Percentiles rank a stretch among this genome's conserved stretches.
phyloP scores from a whole-genome alignment of 306 rosid genomes.

The Rubus idaeus region DNA sequence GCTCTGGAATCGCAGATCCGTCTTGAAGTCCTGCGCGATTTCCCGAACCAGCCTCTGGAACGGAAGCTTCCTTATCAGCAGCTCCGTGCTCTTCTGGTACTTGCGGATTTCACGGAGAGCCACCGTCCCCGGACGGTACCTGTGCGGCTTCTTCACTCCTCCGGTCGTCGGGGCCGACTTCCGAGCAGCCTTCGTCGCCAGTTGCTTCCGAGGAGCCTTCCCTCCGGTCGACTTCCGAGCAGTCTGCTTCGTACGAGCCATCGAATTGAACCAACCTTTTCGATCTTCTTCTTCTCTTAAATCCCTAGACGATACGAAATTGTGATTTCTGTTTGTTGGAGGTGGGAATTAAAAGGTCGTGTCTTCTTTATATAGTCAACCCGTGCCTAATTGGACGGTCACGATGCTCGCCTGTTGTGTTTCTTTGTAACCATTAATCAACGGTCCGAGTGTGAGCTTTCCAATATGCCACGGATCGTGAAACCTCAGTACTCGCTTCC shows the following conservation, averaged over 20 bases:
- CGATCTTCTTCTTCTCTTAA: too few species aligned
- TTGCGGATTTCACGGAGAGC: background rate
- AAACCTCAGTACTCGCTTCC: too few species aligned
- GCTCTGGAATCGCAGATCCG: background rate
- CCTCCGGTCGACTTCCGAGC: background rate
- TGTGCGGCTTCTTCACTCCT: background rate
- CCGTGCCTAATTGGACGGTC: too few species aligned
- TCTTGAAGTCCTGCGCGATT: background rate
- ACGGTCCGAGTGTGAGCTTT: background rate
- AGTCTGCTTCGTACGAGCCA: slow-evolving; percentile 2
- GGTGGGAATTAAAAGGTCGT: background rate
- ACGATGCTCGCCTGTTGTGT: background rate
- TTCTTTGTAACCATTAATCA: background rate
- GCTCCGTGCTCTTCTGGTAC: slow-evolving; percentile 1
- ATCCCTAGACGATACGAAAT: too few species aligned
- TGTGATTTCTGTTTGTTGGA: too few species aligned
- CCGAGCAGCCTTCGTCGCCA: background rate
- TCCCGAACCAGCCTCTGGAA: background rate
- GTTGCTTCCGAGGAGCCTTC: background rate
- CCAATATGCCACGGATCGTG: background rate
- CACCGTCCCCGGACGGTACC: background rate
- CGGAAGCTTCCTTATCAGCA: background rate
- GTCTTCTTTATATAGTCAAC: background rate
- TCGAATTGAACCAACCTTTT: too few species aligned
- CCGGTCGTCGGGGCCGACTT: background rate